Percentiles rank a stretch among this genome's conserved stretches.
Conservation (phyloP, 2,329 filamentous ascomycete species). For the Ceratocystis alfenasii region DNA sequence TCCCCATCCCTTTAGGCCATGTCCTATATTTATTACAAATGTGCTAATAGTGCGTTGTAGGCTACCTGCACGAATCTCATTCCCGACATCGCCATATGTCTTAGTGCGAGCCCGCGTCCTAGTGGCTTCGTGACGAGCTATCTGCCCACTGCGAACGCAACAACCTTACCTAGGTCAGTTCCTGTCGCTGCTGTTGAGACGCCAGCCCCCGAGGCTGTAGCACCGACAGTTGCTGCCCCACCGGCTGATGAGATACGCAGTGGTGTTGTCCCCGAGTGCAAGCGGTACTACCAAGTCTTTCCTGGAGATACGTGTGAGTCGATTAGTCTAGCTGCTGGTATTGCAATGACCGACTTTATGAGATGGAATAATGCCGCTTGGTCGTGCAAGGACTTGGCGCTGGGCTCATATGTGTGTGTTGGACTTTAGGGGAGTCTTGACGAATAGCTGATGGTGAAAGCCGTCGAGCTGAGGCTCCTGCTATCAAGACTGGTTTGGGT, state of each 20-base stretch:
- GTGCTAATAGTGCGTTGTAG: not conserved
- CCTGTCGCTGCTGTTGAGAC: not conserved
- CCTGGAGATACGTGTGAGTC: slow-evolving; percentile 12
- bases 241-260: slow-evolving; percentile 12
- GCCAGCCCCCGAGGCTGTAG: not conserved
- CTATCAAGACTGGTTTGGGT: not conserved
- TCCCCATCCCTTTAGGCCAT: not conserved
- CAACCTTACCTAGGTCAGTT: not conserved
- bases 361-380: slow-evolving; percentile 14
- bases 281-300: slow-evolving; percentile 11
- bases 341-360: slow-evolving; percentile 2
- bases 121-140: not conserved
- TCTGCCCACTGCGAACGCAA: not conserved
- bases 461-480: not conserved
- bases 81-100: slow-evolving; percentile 15
- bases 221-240: not conserved
- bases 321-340: not conserved
- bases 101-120: not conserved
- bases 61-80: slow-evolving; percentile 19
- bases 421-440: not conserved
- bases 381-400: slow-evolving; percentile 12
- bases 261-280: slow-evolving; percentile 7
- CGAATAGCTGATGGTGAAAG: not conserved
- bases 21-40: too few species aligned
- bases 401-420: slow-evolving; percentile 16